phyloP scores from a whole-genome alignment of 169 alveolate genomes.

The Plasmodium reichenowi region DNA sequence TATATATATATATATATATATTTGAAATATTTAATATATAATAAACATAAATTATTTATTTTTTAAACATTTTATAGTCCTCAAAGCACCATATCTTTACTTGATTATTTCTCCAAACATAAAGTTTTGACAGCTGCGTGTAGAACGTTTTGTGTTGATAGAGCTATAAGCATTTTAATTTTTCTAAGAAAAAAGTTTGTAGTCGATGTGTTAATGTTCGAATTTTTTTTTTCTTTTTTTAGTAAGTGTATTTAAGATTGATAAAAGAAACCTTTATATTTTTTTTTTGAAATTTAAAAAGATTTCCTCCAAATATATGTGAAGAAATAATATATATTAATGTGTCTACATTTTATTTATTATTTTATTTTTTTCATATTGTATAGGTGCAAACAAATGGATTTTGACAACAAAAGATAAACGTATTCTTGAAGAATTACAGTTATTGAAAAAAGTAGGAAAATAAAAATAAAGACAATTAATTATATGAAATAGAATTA shows the following conservation, averaged over 20 bases:
- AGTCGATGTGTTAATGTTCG: slow-evolving; percentile 46
- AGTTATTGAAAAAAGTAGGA: slow-evolving; percentile 14
- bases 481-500: neutral
- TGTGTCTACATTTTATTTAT: too few relatives aligned
- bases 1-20: too few relatives aligned
- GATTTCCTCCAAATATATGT: too few relatives aligned
- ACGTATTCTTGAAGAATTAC: slow-evolving; percentile 11
- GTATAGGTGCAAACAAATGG: slow-evolving; percentile 61
- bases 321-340: too few relatives aligned
- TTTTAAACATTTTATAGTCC: slow-evolving; percentile 20
- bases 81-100: slow-evolving; percentile 10
- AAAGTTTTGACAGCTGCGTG: slow-evolving; percentile 50
- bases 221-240: slow-evolving; percentile 55
- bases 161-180: slow-evolving; percentile 11
- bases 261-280: too few relatives aligned
- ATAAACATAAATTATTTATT: too few relatives aligned
- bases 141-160: slow-evolving; percentile 36
- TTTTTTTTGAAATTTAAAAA: too few relatives aligned
- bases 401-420: slow-evolving; percentile 37
- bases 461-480: slow-evolving; percentile 2
- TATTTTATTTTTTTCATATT: neutral
- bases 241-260: slow-evolving; percentile 17
- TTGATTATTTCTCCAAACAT: slow-evolving; percentile 55
- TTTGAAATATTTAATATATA: too few relatives aligned
- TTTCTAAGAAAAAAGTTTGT: slow-evolving; percentile 47